Conservation (phyloP, 2,329 filamentous ascomycete species). For the Aspergillus sp. region DNA sequence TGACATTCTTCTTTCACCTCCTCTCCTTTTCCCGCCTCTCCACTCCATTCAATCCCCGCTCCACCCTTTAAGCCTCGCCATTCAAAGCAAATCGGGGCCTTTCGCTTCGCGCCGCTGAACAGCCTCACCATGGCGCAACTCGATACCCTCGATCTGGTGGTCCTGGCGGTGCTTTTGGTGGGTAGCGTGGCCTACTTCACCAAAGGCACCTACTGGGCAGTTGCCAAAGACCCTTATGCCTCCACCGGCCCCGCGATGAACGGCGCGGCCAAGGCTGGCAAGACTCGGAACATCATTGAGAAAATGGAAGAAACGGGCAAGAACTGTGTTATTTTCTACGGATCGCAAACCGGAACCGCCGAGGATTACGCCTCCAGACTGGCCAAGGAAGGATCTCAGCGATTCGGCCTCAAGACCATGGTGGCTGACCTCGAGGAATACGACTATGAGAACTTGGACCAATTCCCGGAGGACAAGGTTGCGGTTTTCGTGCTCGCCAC, state of each 20-base stretch:
- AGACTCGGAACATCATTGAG: conserved; percentile 89
- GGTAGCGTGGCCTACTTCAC: conserved; percentile 96
- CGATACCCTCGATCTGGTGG: conserved; percentile 91
- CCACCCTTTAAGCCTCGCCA: conserved; percentile 3
- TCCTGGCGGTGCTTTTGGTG: conserved; percentile 80
- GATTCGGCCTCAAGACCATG: conserved; percentile 97
- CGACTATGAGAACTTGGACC: conserved; percentile 91
- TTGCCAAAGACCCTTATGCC: conserved; percentile 86
- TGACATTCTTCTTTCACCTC: conserved; percentile 8
- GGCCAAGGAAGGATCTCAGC: conserved; percentile 94
- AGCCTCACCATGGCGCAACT: conserved; percentile 76
- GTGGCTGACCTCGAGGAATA: conserved; percentile 97
- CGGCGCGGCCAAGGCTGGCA: conserved; percentile 72
- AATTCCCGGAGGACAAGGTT: conserved; percentile 84
- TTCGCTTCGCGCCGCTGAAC: conserved; percentile 7
- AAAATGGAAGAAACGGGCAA: conserved; percentile 95
- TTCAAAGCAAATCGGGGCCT: background rate
- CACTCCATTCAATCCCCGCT: conserved; percentile 6
- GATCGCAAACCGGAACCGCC: conserved; percentile 95
- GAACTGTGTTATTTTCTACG: conserved; percentile 98
- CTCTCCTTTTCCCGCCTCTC: conserved; percentile 9
- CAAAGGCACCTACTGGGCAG: conserved; percentile 84
- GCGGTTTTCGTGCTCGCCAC: conserved; percentile 95
- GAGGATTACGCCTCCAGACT: conserved; percentile 97
- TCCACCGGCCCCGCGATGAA: conserved; percentile 63